These are phyloP conservation scores for Fusarium dlaminii DNA, from an alignment of 2,329 filamentous ascomycete genomes.

Conservation along the genomic window DNA sequence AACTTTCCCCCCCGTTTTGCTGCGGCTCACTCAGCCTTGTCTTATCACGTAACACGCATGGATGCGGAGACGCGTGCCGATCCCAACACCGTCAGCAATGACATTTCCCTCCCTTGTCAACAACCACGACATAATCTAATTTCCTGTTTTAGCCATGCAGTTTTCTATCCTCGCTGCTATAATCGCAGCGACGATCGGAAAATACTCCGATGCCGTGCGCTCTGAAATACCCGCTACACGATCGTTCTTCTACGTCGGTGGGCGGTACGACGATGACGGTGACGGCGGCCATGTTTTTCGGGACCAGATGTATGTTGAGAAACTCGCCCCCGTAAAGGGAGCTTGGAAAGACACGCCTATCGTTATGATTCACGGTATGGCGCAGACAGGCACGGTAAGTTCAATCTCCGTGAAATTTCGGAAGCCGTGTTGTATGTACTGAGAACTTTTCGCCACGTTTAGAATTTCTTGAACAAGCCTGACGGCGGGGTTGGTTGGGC, in stretches of 20 bases:
- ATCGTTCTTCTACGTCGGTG: slow-evolving; percentile 33
- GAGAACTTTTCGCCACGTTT: background rate
- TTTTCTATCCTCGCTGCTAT: slow-evolving; percentile 1
- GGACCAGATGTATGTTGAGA: slow-evolving; percentile 41
- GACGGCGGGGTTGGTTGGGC: slow-evolving; percentile 38
- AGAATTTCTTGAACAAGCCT: slow-evolving; percentile 41
- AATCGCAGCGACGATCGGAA: slow-evolving; percentile 10
- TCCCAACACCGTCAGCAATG: slow-evolving; percentile 2
- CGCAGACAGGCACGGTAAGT: slow-evolving; percentile 37
- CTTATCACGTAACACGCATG: slow-evolving; percentile 1
- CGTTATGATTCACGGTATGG: slow-evolving; percentile 37
- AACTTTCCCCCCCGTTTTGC: background rate
- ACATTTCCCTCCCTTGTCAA: background rate
- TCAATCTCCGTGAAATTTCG: background rate
- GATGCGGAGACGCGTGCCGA: slow-evolving; percentile 2
- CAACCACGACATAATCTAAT: background rate
- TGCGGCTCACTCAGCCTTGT: slow-evolving; percentile 11
- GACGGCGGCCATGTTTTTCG: slow-evolving; percentile 32
- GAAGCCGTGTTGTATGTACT: background rate
- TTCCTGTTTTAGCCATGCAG: slow-evolving; percentile 6
- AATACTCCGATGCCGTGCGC: background rate
- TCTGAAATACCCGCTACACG: slow-evolving; percentile 28
- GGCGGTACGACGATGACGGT: slow-evolving; percentile 33
- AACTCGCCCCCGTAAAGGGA: slow-evolving; percentile 21
- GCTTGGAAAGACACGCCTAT: slow-evolving; percentile 24